Evolutionary conservation across 2,329 filamentous ascomycete species (phyloP), one percentile per base, ranked within the genome.

Genomic region (Pseudonectria foliicola): DNA sequence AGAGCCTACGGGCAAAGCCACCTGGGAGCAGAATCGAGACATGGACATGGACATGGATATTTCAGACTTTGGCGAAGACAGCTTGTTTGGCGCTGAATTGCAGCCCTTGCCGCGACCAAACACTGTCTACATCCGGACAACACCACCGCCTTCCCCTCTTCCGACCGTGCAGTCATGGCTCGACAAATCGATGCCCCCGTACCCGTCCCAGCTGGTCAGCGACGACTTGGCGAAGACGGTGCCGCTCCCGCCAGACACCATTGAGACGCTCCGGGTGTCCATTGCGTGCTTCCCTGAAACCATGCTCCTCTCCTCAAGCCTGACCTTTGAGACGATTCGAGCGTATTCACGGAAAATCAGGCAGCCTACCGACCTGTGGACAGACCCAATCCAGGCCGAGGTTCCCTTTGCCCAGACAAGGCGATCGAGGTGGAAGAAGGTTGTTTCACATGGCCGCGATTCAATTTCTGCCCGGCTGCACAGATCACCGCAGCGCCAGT

Each of bases 261-360:
- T 77, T 27, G 73, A 78, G 38, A 74, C 66, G 1, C 57, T 78
- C 4, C 60, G 68, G 18, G 63, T 75, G 6, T 74, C 68, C 0
- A 66, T 75, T 10, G 59, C 66, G 5, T 75, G 70, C 45, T 79
- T 79, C 42, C 74, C 74, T 0, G 73, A 76, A 44, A 75, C 73
- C 1, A 75, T 77, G 68, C 66, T 78, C 2, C 58, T 70, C 10
- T 68, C 72, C 5, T 70, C 66, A 0, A 75, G 69, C 46, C 57
- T 77, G 4, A 70, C 73, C 1, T 62, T 77, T 31, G 73, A 78
- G 52, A 76, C 70, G 0, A 75, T 79, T 38, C 70, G 75, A 12
- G 55, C 64, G 18, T 75, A 75, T 44, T 69, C 72, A 0, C 70
- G 63, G 33, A 75, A 75, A 46, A 52, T 75, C 26, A 64, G 63